Conservation (phyloP, 129 eudicot species). For the Artemisia argyi region DNA sequence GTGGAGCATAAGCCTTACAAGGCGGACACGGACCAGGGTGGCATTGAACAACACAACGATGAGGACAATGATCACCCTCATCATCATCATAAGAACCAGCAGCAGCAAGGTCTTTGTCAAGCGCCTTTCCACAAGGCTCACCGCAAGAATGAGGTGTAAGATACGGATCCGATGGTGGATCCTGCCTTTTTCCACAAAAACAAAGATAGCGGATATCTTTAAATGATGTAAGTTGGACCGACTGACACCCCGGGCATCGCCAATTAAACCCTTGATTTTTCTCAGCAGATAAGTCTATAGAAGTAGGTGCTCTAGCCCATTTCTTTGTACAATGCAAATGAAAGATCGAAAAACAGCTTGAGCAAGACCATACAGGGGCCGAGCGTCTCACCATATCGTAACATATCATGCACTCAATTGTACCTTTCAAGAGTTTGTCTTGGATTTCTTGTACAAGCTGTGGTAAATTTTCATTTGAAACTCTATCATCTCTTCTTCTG, state of each 20-base stretch:
- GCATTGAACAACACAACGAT: slow-evolving; percentile 86
- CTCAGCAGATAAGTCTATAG: slow-evolving; percentile 72
- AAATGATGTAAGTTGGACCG: slow-evolving; percentile 76
- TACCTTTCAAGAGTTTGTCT: slow-evolving; percentile 69
- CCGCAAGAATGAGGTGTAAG: slow-evolving; percentile 97
- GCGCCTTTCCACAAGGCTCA: slow-evolving; percentile 84
- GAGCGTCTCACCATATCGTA: slow-evolving; percentile 90
- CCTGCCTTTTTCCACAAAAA: slow-evolving; percentile 88
- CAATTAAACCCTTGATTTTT: slow-evolving; percentile 88
- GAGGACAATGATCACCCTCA: slow-evolving; percentile 74
- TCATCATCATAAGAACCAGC: slow-evolving; percentile 18
- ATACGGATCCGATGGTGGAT: slow-evolving; percentile 82
- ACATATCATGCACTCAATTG: slow-evolving; percentile 93
- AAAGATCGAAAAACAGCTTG: slow-evolving; percentile 81
- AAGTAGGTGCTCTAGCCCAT: slow-evolving; percentile 97
- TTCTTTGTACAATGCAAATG: slow-evolving; percentile 81
- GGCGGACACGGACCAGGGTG: slow-evolving; percentile 99
- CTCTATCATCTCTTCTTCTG: slow-evolving; percentile 39
- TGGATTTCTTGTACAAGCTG: slow-evolving; percentile 91
- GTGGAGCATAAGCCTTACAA: slow-evolving; percentile 94
- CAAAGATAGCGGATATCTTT: slow-evolving; percentile 80
- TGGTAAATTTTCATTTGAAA: slow-evolving; percentile 42
- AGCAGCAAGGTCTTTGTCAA: slow-evolving; percentile 54
- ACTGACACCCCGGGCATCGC: slow-evolving; percentile 96
- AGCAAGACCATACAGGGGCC: slow-evolving; percentile 87